Conservation (phyloP, 1,284 basidiomycete genomes). For the Fomitopsis schrenkii region DNA sequence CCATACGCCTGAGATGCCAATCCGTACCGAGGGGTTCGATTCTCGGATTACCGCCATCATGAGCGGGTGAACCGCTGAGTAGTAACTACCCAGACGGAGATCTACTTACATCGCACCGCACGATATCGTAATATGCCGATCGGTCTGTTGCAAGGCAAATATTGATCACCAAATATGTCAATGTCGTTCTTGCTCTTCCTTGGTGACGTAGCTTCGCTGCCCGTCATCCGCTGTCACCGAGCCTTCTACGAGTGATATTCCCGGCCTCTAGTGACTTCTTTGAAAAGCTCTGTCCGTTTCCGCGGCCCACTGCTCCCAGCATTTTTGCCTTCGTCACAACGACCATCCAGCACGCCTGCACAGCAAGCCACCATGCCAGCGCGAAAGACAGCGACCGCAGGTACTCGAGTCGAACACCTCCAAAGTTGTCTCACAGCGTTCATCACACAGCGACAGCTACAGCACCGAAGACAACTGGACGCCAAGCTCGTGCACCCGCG, state of each 20-base stretch:
- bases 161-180: background rate
- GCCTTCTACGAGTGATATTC: too few species aligned
- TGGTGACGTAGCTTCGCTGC: background rate
- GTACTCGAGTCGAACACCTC: background rate
- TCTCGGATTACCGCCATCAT: conserved; percentile 58
- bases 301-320: too few species aligned
- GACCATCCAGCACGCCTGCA: background rate
- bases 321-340: background rate
- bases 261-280: too few species aligned
- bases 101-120: too few species aligned
- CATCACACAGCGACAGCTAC: too few species aligned
- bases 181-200: background rate
- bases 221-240: background rate
- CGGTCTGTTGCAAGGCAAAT: too few species aligned
- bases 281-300: too few species aligned
- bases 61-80: conserved; percentile 25
- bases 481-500: background rate
- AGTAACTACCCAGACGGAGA: too few species aligned
- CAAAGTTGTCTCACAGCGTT: too few species aligned
- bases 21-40: conserved; percentile 90
- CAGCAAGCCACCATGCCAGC: background rate
- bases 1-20: conserved; percentile 98
- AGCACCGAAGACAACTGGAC: background rate
- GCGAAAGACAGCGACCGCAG: background rate
- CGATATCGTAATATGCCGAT: background rate